Base-by-base conservation (phyloP, 768 basidiomycete species). In the Ramaria sp. region DNA sequence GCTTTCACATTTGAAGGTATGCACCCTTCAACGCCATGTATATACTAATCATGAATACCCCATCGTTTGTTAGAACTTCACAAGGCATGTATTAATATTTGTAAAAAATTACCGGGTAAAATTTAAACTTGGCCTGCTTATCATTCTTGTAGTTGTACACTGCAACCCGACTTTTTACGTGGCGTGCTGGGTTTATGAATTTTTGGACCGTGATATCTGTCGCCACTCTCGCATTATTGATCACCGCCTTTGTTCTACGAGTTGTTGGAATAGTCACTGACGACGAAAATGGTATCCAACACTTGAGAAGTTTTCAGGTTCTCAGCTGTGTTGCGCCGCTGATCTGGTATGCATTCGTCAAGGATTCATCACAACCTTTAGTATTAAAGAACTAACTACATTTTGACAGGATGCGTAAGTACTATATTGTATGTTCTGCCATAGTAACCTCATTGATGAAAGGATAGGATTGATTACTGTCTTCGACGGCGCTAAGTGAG, bases 291-390 rank as follows among this genome's bases (percentile, higher is more conserved):
- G 57, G 69, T 53, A 69, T 71, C 19, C 63, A 81, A 59, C 76
- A 77, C 53, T 61, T 91, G 15, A 75, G 68, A 58, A 94, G 92
- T 68, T 97, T 96, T 71, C 91, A 94, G 65, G 78, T 91, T 30
- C 72, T 96, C 39, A 90, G 89, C 72, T 91, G 85, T 68, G 91
- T 88, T 6, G 80, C 90, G 1, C 91, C 91, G 0, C 77, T 95
- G 51, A 85, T 94, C 46, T 95, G 91, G 92, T 88, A 61, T 53
- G 83, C 69, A 20, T 19, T 58, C 20, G 59, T 27, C 22, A 27
- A 27, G 27, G 4, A 43, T 12, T 10, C 42, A 9, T 49, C 53
- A 31, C 57, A 43, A 12, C 41, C 39, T 19, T 0, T 13, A 33
- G 55, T 30, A 31, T 22, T 46, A 22, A 53, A 45, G 19, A 27